Conservation (phyloP, 2,329 filamentous ascomycete genomes). For the Scedosporium minutisporum region DNA sequence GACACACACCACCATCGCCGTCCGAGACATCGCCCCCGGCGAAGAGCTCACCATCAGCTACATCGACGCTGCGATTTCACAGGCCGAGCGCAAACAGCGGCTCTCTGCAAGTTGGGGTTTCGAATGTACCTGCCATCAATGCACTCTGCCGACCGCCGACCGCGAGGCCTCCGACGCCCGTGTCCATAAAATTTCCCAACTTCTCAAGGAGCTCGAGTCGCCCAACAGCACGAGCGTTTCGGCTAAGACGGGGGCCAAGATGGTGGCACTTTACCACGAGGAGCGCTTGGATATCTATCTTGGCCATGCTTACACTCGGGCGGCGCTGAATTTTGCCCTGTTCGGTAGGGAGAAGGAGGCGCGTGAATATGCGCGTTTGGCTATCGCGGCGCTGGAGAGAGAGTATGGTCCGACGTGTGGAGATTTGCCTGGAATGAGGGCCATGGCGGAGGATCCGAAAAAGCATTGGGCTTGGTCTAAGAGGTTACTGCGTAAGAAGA, state of each 20-base stretch:
- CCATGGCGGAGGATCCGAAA: conserved; percentile 19
- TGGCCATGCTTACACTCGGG: conserved; percentile 24
- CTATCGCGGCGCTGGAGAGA: conserved; percentile 20
- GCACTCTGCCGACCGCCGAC: not conserved
- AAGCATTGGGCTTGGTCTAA: conserved; percentile 24
- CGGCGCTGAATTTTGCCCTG: conserved; percentile 27
- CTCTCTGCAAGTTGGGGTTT: not conserved
- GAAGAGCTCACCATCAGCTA: conserved; percentile 29
- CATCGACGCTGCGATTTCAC: conserved; percentile 19
- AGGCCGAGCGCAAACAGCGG: conserved; percentile 16
- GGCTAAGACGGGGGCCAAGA: conserved; percentile 18
- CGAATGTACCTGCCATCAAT: not conserved
- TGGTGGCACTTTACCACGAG: conserved; percentile 21
- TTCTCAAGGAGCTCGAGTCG: conserved; percentile 13
- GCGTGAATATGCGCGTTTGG: conserved; percentile 19
- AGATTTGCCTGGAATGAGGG: conserved; percentile 21
- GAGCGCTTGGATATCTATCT: conserved; percentile 24
- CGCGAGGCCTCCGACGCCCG: not conserved
- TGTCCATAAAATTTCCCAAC: conserved; percentile 8
- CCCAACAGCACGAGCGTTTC: not conserved
- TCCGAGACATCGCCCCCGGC: conserved; percentile 23
- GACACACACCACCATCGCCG: conserved; percentile 26
- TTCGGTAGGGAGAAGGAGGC: conserved; percentile 23
- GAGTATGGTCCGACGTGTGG: conserved; percentile 20
- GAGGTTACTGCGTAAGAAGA: not conserved